Percentiles rank a stretch among this genome's conserved stretches.
Conservation (phyloP, 441 rosid genomes). For the Cnidoscolus chayamansa region DNA sequence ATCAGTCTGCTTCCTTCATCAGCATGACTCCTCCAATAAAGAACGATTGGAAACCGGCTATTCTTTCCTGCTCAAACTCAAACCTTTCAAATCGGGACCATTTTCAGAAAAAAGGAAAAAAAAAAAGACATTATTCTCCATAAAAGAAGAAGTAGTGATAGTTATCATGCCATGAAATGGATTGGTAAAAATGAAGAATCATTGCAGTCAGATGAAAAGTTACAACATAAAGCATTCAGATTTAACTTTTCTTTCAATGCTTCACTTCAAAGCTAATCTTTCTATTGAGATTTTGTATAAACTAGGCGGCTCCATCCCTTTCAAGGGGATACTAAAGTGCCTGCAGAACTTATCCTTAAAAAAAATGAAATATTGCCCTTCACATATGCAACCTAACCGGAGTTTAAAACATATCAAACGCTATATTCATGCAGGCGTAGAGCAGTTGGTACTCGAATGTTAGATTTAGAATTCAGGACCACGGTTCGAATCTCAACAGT, state of each 20-base stretch:
- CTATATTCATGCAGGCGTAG: too few relatives aligned
- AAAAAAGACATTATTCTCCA: not conserved
- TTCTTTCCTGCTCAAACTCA: too few relatives aligned
- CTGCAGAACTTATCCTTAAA: not conserved
- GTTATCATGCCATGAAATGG: not conserved
- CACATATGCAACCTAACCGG: not conserved
- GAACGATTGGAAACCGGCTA: too few relatives aligned
- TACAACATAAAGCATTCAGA: not conserved
- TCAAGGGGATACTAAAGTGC: not conserved
- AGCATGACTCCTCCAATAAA: too few relatives aligned
- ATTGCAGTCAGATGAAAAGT: not conserved
- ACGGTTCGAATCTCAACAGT: too few relatives aligned
- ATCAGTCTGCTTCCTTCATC: too few relatives aligned
- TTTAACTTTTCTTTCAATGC: constrained; percentile 1
- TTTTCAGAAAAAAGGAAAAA: too few relatives aligned
- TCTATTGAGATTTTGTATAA: not conserved
- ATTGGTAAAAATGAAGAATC: not conserved
- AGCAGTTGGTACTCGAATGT: too few relatives aligned
- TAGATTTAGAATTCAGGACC: too few relatives aligned
- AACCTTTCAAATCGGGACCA: too few relatives aligned
- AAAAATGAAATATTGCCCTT: not conserved
- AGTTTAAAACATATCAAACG: not conserved
- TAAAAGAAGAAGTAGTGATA: too few relatives aligned
- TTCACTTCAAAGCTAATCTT: constrained; percentile 9
- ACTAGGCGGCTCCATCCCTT: not conserved